These are phyloP conservation scores for Corymbia citriodora DNA, from an alignment of 441 rosid species.

Conservation along the genomic window DNA sequence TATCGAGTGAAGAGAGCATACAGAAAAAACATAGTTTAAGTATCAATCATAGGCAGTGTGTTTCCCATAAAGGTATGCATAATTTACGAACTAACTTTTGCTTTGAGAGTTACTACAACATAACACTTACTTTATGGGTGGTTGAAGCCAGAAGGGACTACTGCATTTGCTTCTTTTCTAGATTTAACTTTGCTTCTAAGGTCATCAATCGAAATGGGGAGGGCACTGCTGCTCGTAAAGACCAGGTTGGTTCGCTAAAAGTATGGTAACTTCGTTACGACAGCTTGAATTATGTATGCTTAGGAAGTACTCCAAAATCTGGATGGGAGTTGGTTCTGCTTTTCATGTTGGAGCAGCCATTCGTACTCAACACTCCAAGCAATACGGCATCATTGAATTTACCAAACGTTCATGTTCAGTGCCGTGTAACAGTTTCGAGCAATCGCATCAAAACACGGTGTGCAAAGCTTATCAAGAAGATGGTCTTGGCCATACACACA, in stretches of 20 bases:
- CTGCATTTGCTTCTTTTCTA: not conserved
- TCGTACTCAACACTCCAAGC: not conserved
- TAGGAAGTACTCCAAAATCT: not conserved
- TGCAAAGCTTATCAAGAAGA: not conserved
- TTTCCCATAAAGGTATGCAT: not conserved
- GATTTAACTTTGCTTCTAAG: not conserved
- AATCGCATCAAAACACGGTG: not conserved
- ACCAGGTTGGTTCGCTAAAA: not conserved
- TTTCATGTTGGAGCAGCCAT: not conserved
- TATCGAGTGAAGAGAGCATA: not conserved
- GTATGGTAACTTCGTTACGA: not conserved
- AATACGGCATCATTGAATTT: not conserved
- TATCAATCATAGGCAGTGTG: not conserved
- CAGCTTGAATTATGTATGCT: not conserved
- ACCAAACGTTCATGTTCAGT: not conserved
- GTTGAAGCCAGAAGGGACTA: not conserved
- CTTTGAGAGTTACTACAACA: not conserved
- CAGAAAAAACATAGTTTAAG: not conserved
- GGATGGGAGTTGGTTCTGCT: not conserved
- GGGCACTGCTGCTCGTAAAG: not conserved
- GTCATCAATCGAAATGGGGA: not conserved
- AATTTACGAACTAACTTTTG: not conserved
- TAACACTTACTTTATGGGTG: not conserved
- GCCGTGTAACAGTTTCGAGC: not conserved
- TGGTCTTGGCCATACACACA: not conserved